These are phyloP conservation scores for Hyaloscypha variabilis DNA, from an alignment of 495 filamentous ascomycete genomes.

Conservation along the genomic window DNA sequence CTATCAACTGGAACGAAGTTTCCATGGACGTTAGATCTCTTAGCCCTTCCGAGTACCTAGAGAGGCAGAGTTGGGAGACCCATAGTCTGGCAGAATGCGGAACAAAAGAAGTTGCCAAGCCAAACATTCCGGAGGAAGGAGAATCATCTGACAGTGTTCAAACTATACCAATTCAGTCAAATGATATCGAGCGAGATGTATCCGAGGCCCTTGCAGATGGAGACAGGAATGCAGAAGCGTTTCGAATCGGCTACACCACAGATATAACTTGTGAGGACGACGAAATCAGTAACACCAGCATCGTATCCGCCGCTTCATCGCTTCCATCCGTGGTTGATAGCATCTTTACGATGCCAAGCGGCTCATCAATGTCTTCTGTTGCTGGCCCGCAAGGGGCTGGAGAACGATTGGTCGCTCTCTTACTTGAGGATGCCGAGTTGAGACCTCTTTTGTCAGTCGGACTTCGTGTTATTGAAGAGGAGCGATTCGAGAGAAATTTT, in stretches of 20 bases:
- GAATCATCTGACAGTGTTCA: too few relatives aligned
- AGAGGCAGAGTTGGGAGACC: too few relatives aligned
- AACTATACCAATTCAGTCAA: too few relatives aligned
- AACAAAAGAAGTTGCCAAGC: too few relatives aligned
- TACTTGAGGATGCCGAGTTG: slow-evolving; percentile 18
- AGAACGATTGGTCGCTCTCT: slow-evolving; percentile 16
- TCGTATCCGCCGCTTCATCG: slow-evolving; percentile 3
- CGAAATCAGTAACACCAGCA: neutral
- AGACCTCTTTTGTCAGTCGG: neutral
- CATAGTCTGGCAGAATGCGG: too few relatives aligned
- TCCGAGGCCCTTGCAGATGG: too few relatives aligned
- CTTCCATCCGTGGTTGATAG: slow-evolving; percentile 19
- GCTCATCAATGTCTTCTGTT: slow-evolving; percentile 25
- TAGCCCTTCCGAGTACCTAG: too few relatives aligned
- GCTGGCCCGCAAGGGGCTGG: slow-evolving; percentile 5
- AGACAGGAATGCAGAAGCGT: neutral
- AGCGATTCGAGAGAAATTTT: slow-evolving; percentile 21
- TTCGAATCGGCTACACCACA: neutral
- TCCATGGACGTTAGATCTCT: too few relatives aligned
- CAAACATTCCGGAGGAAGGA: too few relatives aligned
- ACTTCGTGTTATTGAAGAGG: neutral
- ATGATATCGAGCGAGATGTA: too few relatives aligned
- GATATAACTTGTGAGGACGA: neutral
- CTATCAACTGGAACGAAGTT: too few relatives aligned
- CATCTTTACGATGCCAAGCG: slow-evolving; percentile 15